Evolutionary conservation across 2,329 filamentous ascomycete genomes (phyloP).

Genomic region (Cucurbitaria berberidis): DNA sequence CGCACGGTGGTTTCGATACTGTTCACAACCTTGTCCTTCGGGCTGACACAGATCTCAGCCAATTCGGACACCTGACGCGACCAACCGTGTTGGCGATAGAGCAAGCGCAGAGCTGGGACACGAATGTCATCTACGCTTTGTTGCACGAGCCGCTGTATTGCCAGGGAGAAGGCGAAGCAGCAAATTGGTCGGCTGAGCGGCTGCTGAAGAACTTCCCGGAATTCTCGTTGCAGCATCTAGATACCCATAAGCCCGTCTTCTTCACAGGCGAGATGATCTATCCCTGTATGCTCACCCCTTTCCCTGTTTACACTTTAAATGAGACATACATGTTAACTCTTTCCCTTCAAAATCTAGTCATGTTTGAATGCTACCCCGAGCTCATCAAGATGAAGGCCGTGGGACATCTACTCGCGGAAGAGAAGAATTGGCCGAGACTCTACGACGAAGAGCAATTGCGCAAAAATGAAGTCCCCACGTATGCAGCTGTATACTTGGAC

Average conservation of each 20-base stretch:
- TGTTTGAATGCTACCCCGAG: conserved; percentile 82
- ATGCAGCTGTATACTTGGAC: conserved; percentile 80
- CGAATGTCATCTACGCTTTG: conserved; percentile 80
- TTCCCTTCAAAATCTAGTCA: conserved; percentile 51
- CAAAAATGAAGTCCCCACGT: conserved; percentile 82
- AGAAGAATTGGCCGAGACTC: conserved; percentile 73
- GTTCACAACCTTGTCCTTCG: conserved; percentile 67
- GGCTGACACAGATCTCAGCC: conserved; percentile 73
- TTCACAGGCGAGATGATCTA: conserved; percentile 96
- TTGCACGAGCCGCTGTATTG: conserved; percentile 91
- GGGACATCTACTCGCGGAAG: conserved; percentile 72
- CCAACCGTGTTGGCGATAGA: conserved; percentile 75
- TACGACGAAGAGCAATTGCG: conserved; percentile 77
- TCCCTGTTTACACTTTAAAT: background rate
- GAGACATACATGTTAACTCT: background rate
- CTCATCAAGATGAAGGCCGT: conserved; percentile 71
- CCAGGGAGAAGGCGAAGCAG: conserved; percentile 64
- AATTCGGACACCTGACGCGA: conserved; percentile 76
- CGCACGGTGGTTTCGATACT: conserved; percentile 60
- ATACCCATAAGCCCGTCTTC: conserved; percentile 63
- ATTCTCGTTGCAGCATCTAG: conserved; percentile 50
- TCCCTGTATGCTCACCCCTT: conserved; percentile 53
- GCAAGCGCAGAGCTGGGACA: conserved; percentile 71
- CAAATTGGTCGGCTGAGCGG: conserved; percentile 77
- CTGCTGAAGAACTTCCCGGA: conserved; percentile 60